Percentiles rank a stretch among this genome's conserved stretches.
Conservation (phyloP, 192 early-diverging fungal species). For the Backusella parvicylindrica region DNA sequence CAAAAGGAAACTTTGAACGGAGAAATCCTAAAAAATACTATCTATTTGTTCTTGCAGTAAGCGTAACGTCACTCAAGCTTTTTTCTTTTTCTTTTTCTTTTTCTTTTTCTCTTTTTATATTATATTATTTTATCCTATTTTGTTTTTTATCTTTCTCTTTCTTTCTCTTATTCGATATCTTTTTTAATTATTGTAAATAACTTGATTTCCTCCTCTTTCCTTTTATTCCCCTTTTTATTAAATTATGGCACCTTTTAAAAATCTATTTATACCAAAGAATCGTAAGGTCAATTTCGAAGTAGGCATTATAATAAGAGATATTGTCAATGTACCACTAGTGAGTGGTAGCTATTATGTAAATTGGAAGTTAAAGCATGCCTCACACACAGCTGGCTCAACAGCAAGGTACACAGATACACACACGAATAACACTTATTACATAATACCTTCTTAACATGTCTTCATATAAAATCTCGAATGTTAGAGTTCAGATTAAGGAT, state of each 20-base stretch:
- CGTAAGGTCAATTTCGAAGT: constrained; percentile 66
- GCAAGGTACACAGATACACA: constrained; percentile 26
- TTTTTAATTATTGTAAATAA: not conserved
- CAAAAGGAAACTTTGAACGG: constrained; percentile 6
- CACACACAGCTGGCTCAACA: constrained; percentile 28
- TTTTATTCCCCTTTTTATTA: not conserved
- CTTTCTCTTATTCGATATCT: not conserved
- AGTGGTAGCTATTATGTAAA: constrained; percentile 76
- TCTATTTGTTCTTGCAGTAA: not conserved
- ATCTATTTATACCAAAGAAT: constrained; percentile 65
- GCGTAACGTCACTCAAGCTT: not conserved
- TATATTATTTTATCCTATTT: not conserved
- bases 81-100: not conserved
- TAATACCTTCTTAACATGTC: not conserved
- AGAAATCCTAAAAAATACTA: not conserved
- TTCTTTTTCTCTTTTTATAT: not conserved
- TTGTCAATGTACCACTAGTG: constrained; percentile 78
- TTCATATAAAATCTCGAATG: not conserved
- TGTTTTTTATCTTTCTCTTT: not conserved
- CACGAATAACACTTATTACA: not conserved
- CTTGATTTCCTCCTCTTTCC: not conserved
- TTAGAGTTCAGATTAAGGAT: constrained; percentile 48
- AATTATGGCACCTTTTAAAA: constrained; percentile 33
- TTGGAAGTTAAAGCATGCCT: constrained; percentile 62
- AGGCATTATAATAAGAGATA: constrained; percentile 62